Evolutionary conservation across 176 grass and related monocot species (phyloP).

Genomic region (Triticum urartu): DNA sequence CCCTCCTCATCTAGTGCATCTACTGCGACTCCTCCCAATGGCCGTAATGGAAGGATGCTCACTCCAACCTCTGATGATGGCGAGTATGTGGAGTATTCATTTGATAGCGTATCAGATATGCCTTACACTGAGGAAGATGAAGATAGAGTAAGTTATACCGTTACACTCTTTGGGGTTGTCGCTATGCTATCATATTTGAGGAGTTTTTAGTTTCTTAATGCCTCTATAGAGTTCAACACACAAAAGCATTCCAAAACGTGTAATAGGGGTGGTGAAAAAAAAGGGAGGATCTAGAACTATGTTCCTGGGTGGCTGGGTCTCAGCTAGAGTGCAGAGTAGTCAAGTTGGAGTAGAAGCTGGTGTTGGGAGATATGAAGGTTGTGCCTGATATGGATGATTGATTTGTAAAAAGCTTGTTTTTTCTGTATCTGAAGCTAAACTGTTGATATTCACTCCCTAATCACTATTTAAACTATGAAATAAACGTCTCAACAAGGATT

Average conservation of each 20-base stretch:
- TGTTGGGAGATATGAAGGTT: too few species aligned
- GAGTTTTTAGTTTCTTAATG: slow-evolving; percentile 8
- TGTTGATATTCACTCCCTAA: too few species aligned
- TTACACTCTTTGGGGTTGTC: slow-evolving; percentile 3
- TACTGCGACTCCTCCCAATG: slow-evolving; percentile 52
- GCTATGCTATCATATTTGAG: background rate
- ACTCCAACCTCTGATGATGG: slow-evolving; percentile 66
- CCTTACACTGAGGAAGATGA: slow-evolving; percentile 84
- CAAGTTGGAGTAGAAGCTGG: too few species aligned
- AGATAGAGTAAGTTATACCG: slow-evolving; percentile 73
- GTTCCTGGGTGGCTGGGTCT: too few species aligned
- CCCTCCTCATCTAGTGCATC: slow-evolving; percentile 63
- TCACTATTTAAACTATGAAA: too few species aligned
- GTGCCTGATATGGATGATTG: too few species aligned
- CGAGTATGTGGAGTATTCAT: slow-evolving; percentile 88
- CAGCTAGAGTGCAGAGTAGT: too few species aligned
- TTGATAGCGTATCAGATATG: slow-evolving; percentile 72
- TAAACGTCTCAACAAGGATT: too few species aligned
- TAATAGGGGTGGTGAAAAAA: background rate
- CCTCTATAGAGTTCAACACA: background rate
- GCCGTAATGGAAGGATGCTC: slow-evolving; percentile 35
- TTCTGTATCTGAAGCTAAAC: too few species aligned
- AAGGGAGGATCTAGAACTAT: background rate
- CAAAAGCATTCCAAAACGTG: background rate
- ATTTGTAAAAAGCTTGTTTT: too few species aligned